These are phyloP conservation scores for Boletus speciosus DNA, from an alignment of 768 basidiomycete genomes.

Conservation along the genomic window DNA sequence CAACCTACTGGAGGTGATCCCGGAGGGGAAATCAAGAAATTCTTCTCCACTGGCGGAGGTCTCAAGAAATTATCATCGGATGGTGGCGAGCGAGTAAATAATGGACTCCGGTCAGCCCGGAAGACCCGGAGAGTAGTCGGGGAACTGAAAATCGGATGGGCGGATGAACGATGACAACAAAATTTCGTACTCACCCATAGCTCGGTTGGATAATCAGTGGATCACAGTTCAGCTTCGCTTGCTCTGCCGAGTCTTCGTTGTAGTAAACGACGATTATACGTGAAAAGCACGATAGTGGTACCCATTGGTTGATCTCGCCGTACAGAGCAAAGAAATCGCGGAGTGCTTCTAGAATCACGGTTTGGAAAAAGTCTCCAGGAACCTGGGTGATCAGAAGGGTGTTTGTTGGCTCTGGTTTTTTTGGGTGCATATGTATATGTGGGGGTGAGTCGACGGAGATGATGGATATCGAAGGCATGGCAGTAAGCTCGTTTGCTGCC, in stretches of 20 bases:
- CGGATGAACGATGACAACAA: not conserved
- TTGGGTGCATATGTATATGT: not conserved
- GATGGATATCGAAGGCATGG: constrained; percentile 31
- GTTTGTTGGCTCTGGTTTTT: constrained; percentile 52
- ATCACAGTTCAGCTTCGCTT: constrained; percentile 64
- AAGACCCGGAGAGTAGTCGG: constrained; percentile 61
- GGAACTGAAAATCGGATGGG: constrained; percentile 35
- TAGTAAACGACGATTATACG: constrained; percentile 82
- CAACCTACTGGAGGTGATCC: constrained; percentile 97
- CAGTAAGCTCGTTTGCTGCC: not conserved
- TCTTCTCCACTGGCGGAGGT: constrained; percentile 81
- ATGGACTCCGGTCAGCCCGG: constrained; percentile 68
- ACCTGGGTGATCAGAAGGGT: constrained; percentile 79
- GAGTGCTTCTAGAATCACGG: constrained; percentile 61
- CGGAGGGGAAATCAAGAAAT: constrained; percentile 97
- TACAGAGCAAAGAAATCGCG: constrained; percentile 69
- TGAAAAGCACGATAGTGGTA: constrained; percentile 75
- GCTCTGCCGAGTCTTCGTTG: constrained; percentile 57
- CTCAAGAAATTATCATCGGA: constrained; percentile 42
- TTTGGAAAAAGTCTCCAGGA: constrained; percentile 75
- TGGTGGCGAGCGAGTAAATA: constrained; percentile 38
- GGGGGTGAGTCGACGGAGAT: constrained; percentile 12
- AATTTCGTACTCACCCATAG: constrained; percentile 42
- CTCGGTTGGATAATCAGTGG: constrained; percentile 56
- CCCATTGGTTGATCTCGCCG: constrained; percentile 88